Evolutionary conservation across 257 asterid genomes (phyloP), one percentile per base, ranked within the genome.

Genomic region (Linaria vulgaris): DNA sequence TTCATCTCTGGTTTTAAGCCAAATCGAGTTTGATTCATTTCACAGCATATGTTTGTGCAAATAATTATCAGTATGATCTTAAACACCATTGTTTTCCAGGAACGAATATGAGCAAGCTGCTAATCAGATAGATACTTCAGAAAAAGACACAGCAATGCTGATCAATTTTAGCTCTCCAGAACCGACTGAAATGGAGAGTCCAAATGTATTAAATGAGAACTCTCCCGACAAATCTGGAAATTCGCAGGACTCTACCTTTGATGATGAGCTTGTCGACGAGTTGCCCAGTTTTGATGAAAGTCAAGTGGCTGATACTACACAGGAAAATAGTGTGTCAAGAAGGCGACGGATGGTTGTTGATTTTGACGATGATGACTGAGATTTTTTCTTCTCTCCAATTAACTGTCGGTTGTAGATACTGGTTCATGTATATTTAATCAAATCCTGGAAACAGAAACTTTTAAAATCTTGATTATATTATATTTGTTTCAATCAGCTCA

Each of bases 321-420:
- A 66, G 57, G 74, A 67, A 23, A 43, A 56, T 19, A 54, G 75
- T 63, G 72, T 61, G 20, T 50, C 75, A 11, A 89, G 96, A 76
- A 86, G 97, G 81, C 85, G 79, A 44, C 68, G 94, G 73, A 83
- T 86, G 94, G 83, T 91, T 24, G 69, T 91, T 55, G 95, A 91
- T 71, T 58, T 69, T 10, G 96, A 87, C 37, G 98, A 91, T 8
- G 96, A 88, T 14, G 95, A 83, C 49, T 86, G 63, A 74, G 51
- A 19, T 62, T 12, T 24, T 34, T 21, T 22, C 5, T 45, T 45
- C 5, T 13, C n/a, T 27, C 4, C 34, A n/a, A 16, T 55, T 30
- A 41, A 27, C 6, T 19, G 38, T 59, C 59, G 23, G 13, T 44
- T 62, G 11, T 20, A 30, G 22, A 56, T 44, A 20, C 21, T 22